Conservation (phyloP, 768 basidiomycete species). For the Termitomyces sp. region DNA sequence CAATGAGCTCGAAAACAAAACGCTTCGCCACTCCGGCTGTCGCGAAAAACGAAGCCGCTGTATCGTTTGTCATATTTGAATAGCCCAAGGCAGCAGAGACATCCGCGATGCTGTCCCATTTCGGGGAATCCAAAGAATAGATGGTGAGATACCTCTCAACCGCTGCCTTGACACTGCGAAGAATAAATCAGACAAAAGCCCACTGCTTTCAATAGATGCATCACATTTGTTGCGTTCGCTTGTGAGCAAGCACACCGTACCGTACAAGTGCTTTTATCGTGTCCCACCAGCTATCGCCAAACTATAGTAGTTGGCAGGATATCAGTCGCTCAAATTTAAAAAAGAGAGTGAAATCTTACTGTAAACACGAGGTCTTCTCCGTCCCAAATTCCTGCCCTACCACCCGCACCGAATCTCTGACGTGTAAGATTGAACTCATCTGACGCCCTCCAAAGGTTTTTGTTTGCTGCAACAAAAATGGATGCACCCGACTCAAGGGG, state of each 20-base stretch:
- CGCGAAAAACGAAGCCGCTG: constrained; percentile 52
- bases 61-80: constrained; percentile 40
- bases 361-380: constrained; percentile 64
- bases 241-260: constrained; percentile 64
- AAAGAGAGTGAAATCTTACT: constrained; percentile 30
- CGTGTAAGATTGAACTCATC: constrained; percentile 73
- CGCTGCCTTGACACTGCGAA: constrained; percentile 47
- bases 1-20: constrained; percentile 71
- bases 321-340: neutral
- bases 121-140: constrained; percentile 48
- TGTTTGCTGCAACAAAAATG: constrained; percentile 80
- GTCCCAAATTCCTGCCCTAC: constrained; percentile 75
- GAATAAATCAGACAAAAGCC: neutral
- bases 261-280: constrained; percentile 70
- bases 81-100: constrained; percentile 51
- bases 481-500: constrained; percentile 82
- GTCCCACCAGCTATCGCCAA: constrained; percentile 62
- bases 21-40: constrained; percentile 45
- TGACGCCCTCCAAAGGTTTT: constrained; percentile 64
- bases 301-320: constrained; percentile 21
- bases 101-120: constrained; percentile 57
- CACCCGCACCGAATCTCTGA: constrained; percentile 39
- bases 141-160: constrained; percentile 46
- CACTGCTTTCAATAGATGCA: neutral
- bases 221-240: constrained; percentile 49